Conservation (phyloP, 257 asterid genomes). For the Ajuga chamaepitys region DNA sequence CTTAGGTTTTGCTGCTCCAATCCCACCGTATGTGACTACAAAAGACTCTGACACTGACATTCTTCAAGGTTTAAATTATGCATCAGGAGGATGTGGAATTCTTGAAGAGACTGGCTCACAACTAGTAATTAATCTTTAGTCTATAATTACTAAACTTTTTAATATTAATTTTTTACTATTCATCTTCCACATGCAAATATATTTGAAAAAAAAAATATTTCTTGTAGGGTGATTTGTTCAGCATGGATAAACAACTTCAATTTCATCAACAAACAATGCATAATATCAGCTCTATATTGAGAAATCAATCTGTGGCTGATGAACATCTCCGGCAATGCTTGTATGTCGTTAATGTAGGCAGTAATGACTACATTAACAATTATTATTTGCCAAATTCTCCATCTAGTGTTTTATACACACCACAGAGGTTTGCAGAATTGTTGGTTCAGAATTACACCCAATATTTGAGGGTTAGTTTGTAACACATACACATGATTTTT, state of each 20-base stretch:
- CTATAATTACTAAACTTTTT: not conserved
- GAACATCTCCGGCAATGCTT: slow-evolving; percentile 30
- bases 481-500: too few species aligned
- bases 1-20: slow-evolving; percentile 43
- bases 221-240: slow-evolving; percentile 25
- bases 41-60: slow-evolving; percentile 11
- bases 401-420: slow-evolving; percentile 20
- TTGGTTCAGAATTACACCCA: slow-evolving; percentile 16
- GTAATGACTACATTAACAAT: slow-evolving; percentile 56
- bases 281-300: not conserved
- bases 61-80: slow-evolving; percentile 53
- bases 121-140: slow-evolving; percentile 23
- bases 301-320: not conserved
- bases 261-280: slow-evolving; percentile 21
- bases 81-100: slow-evolving; percentile 61
- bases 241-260: slow-evolving; percentile 18
- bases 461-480: slow-evolving; percentile 33
- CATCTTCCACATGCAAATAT: too few species aligned
- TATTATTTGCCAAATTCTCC: slow-evolving; percentile 21
- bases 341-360: slow-evolving; percentile 47
- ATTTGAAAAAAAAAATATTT: not conserved
- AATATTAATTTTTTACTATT: too few species aligned
- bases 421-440: slow-evolving; percentile 26
- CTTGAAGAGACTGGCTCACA: slow-evolving; percentile 28
- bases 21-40: slow-evolving; percentile 25